Evolutionary conservation across 1,139 yeast species (phyloP), one percentile per base, ranked within the genome.

Genomic region (Meyerozyma athensensis): DNA sequence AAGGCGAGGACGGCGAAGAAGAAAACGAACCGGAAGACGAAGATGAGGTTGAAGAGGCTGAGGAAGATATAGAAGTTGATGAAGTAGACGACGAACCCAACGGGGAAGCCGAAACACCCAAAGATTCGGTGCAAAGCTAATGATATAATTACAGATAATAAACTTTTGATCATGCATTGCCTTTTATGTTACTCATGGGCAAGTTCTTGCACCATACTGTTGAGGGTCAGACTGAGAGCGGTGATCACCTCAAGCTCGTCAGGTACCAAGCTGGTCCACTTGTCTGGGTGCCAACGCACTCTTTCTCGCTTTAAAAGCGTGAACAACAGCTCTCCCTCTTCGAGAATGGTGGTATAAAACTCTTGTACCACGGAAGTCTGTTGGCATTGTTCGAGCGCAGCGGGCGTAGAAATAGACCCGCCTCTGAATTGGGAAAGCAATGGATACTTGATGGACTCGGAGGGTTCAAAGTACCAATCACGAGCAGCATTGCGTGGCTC

Each of bases 201-300:
- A 4, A 33, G 26, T 13, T 44, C 50, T 43, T 53, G 56, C 19
- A 61, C 45, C 33, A 65, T 43, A 26, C 45, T 47, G 42, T 64
- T 65, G 39, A 66, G 48, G 10, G 53, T 54, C 46, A 61, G 67
- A 37, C 65, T 53, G 39, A 69, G 47, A 24, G 45, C 46, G 37
- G 59, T 61, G 19, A 68, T 58, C 24, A 62, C 48, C 36, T 13
- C 41, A 41, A 14, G 54, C 41, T 36, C 48, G 45, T 16, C 19
- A 9, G 10, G 10, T 5, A 9, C 21, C 32, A 18, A 4, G 53
- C 53, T 7, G 56, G 17, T 49, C 75, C 75, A 68, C 48, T 69
- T 73, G 51, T 81, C 89, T 2, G 89, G 89, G 52, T 81, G 89
- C 87, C 87, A 81, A 43, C 74, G 59, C 4, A 79, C 54, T 42